These are phyloP conservation scores for Phytophthora tentaculata DNA, from an alignment of 352 stramenopile genomes.

Conservation along the genomic window DNA sequence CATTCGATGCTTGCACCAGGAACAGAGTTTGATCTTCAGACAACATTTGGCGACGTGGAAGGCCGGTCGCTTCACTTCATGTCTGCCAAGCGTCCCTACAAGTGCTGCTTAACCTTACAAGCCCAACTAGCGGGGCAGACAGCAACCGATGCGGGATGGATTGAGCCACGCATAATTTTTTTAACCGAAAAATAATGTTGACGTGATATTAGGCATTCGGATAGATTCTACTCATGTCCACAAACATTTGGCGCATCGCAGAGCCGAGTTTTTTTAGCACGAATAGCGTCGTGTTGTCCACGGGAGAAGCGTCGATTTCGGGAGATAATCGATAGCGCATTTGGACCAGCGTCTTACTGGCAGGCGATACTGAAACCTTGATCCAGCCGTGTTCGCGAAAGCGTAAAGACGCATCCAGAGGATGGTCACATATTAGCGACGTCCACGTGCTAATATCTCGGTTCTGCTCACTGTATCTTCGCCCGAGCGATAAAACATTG, in stretches of 20 bases:
- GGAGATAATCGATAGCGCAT: neutral
- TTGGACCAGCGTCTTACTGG: neutral
- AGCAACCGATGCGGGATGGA: no score
- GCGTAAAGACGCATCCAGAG: neutral
- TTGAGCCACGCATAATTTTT: no score
- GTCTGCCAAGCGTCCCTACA: conserved; percentile 23
- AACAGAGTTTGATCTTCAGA: conserved; percentile 15
- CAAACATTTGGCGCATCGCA: neutral
- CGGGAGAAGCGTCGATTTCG: neutral
- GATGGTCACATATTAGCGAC: neutral
- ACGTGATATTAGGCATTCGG: no score
- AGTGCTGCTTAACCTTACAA: conserved; percentile 30
- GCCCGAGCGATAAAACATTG: neutral
- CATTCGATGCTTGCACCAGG: conserved; percentile 8
- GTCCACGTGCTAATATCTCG: neutral
- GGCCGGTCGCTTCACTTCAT: conserved; percentile 12
- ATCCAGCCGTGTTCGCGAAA: neutral
- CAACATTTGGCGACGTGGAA: conserved; percentile 26
- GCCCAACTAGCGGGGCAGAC: no score
- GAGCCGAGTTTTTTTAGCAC: neutral
- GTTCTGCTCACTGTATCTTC: neutral
- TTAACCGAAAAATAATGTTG: no score
- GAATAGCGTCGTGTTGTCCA: neutral
- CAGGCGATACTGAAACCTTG: neutral
- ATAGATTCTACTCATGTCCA: neutral